phyloP scores from a whole-genome alignment of 306 rosid genomes.

The Fragaria vesca region DNA sequence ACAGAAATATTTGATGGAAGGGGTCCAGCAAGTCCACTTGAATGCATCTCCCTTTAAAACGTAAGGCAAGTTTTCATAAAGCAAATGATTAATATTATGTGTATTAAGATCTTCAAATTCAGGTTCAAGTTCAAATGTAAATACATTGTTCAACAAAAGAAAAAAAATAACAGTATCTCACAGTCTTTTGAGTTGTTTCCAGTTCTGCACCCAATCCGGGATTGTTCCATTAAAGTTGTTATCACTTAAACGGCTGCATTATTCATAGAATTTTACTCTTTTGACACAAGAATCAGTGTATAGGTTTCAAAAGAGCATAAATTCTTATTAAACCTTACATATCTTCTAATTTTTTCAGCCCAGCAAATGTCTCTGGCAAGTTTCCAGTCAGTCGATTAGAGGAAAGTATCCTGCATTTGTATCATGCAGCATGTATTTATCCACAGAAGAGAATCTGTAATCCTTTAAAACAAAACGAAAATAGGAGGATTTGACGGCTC shows the following conservation, averaged over 20 bases:
- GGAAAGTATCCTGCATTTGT: conserved; percentile 21
- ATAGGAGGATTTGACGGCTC: background rate
- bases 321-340: conserved; percentile 18
- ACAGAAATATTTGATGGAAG: conserved; percentile 15
- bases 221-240: conserved; percentile 21
- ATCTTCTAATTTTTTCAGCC: conserved; percentile 12
- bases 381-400: conserved; percentile 26
- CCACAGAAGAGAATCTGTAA: background rate
- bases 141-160: background rate
- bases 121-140: background rate
- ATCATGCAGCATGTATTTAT: background rate
- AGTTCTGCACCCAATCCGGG: conserved; percentile 20
- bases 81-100: background rate
- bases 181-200: conserved; percentile 18
- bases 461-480: background rate
- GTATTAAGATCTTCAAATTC: background rate
- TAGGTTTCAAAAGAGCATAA: background rate
- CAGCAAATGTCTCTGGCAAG: conserved; percentile 19
- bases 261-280: background rate
- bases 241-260: conserved; percentile 25
- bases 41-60: conserved; percentile 18
- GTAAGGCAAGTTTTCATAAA: background rate
- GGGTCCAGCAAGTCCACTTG: conserved; percentile 31
- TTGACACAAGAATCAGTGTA: background rate
- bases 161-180: background rate